Conservation (phyloP, 2,329 filamentous ascomycete species). For the Achaetomium macrosporum region DNA sequence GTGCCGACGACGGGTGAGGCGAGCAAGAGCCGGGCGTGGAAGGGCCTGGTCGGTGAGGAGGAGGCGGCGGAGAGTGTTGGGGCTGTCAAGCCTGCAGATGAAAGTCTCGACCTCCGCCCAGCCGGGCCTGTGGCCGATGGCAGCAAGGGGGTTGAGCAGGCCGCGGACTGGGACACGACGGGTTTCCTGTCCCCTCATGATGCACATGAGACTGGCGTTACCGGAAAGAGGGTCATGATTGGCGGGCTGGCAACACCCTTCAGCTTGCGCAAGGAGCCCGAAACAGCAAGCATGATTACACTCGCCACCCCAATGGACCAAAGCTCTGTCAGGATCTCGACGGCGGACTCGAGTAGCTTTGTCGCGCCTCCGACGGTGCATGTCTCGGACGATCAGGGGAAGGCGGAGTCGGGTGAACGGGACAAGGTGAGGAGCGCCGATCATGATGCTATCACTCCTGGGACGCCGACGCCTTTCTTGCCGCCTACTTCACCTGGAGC, state of each 20-base stretch:
- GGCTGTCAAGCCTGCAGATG: background rate
- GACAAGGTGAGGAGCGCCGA: background rate
- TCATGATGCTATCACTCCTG: background rate
- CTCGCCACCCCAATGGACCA: constrained; percentile 42
- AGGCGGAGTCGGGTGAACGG: background rate
- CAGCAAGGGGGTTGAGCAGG: background rate
- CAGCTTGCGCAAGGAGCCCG: constrained; percentile 56
- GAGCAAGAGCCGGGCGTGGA: background rate
- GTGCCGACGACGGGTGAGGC: constrained; percentile 23
- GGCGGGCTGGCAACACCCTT: constrained; percentile 70
- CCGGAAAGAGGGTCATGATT: constrained; percentile 59
- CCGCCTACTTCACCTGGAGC: constrained; percentile 16
- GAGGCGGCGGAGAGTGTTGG: constrained; percentile 27
- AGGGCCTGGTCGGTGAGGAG: constrained; percentile 6
- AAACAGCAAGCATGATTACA: constrained; percentile 66
- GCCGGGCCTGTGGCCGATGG: constrained; percentile 7
- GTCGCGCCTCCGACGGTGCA: constrained; percentile 1
- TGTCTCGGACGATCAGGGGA: background rate
- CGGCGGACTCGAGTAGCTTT: constrained; percentile 19
- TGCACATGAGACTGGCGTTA: constrained; percentile 43
- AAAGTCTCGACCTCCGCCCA: constrained; percentile 1
- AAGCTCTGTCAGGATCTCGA: constrained; percentile 30
- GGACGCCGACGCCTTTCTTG: constrained; percentile 10
- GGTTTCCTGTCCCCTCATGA: constrained; percentile 41
- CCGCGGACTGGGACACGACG: constrained; percentile 22